Percentiles rank a stretch among this genome's conserved stretches.
Evolutionary conservation across 441 rosid species (phyloP).

Genomic region (Syzygium malaccense): DNA sequence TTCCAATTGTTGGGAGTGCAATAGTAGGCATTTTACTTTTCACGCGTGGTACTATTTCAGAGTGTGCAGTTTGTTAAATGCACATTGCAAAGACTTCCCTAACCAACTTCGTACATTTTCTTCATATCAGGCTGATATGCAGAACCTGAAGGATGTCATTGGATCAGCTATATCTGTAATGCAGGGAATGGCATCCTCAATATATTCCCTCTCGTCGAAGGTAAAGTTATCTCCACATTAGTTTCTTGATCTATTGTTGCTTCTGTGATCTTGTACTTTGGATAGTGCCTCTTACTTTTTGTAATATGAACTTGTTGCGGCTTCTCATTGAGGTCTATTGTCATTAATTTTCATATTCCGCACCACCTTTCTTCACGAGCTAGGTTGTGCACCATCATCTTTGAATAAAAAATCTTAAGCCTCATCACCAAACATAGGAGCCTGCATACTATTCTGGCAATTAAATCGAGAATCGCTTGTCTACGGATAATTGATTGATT

Average conservation of each 20-base stretch:
- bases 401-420: neutral
- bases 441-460: neutral
- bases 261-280: neutral
- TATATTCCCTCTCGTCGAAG: conserved; percentile 41
- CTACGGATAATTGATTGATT: neutral
- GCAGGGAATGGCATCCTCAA: conserved; percentile 56
- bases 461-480: neutral
- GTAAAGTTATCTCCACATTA: conserved; percentile 15
- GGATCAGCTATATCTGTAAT: conserved; percentile 59
- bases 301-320: neutral
- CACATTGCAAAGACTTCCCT: neutral
- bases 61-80: neutral
- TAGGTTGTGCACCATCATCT: neutral
- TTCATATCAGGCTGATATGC: conserved; percentile 37
- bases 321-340: neutral
- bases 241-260: neutral
- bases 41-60: neutral
- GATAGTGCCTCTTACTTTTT: neutral
- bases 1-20: conserved; percentile 54
- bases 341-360: neutral
- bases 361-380: neutral
- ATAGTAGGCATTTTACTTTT: neutral
- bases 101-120: neutral
- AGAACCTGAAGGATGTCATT: conserved; percentile 54
- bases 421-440: neutral